Base-by-base conservation (phyloP, 2,329 filamentous ascomycete genomes). In the Diaporthe destruens region DNA sequence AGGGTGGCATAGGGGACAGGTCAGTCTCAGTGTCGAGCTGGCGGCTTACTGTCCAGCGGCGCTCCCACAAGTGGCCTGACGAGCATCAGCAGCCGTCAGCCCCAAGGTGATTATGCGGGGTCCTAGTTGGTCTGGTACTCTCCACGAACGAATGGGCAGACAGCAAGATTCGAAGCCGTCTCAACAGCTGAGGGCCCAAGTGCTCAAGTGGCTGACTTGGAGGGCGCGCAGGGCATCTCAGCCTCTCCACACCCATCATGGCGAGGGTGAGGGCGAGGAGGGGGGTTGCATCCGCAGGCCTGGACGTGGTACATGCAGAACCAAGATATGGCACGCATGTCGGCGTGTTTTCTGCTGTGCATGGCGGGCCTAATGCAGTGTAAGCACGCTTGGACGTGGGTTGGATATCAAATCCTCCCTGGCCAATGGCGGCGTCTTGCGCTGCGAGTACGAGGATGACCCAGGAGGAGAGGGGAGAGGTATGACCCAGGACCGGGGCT, bases 331-430 rank as follows among this genome's bases (percentile, higher is more conserved):
- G 32, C 47, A 71, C 57, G 56, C 55, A 56, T 25, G 49, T 39
- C 63, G 72, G 55, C 55, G 23, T 67, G 59, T 39, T 57, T 39
- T n/a, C 36, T 57, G 68, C 71, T 32, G 55, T 56, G 69, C 55
- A 39, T 49, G 9, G 36, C 12, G 42, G n/a, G 61, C 25, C 34
- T 57, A 59, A 66, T 70, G 67, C 67, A 53, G 67, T 70, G 67
- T 39, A 61, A 51, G 49, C 56, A 51, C 61, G 36, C 44, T 11
- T 65, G 12, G 44, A 65, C 51, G 44, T 65, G 20, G 44, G 36
- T 65, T 23, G 11, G 29, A 51, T 23, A 51, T 23, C 9, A 70
- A 34, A 42, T 61, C 20, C 5, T 12, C 67, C 55, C 25, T 70
- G 67, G 23, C 55, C 55, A 61, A 61, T 39, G 39, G 47, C 25